Conservation (phyloP, 2,329 filamentous ascomycete species). For the Didymella lethalis region DNA sequence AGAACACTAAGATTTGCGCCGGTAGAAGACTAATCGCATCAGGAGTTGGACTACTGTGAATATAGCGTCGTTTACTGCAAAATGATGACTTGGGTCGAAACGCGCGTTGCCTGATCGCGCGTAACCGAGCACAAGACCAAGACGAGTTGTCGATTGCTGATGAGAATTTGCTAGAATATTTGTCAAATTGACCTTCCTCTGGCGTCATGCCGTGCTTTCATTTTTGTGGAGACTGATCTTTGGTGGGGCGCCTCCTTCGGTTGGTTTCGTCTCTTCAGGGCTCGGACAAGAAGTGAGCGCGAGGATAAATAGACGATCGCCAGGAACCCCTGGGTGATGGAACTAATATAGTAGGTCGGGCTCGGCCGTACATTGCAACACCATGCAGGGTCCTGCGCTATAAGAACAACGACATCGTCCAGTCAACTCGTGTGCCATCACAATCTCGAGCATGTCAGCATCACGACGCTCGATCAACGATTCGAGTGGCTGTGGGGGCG, state of each 20-base stretch:
- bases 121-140: no score
- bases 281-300: conserved; percentile 6
- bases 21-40: no score
- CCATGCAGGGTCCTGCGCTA: conserved; percentile 18
- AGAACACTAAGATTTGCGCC: no score
- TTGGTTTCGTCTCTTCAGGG: background rate
- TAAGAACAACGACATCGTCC: background rate
- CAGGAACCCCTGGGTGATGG: conserved; percentile 2
- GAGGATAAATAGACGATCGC: conserved; percentile 8
- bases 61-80: no score
- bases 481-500: conserved; percentile 17
- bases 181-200: background rate
- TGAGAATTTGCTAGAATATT: no score
- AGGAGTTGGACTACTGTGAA: no score
- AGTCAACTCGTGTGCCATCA: background rate
- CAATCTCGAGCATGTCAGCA: background rate
- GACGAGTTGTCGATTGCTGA: no score
- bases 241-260: conserved; percentile 2
- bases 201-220: background rate
- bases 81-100: no score
- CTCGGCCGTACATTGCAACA: conserved; percentile 2
- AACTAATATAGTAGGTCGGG: background rate
- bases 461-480: conserved; percentile 3
- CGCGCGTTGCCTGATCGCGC: no score
- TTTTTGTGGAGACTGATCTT: background rate